Evolutionary conservation across 1,284 basidiomycete species (phyloP).

Genomic region (Thelephora terrestris): DNA sequence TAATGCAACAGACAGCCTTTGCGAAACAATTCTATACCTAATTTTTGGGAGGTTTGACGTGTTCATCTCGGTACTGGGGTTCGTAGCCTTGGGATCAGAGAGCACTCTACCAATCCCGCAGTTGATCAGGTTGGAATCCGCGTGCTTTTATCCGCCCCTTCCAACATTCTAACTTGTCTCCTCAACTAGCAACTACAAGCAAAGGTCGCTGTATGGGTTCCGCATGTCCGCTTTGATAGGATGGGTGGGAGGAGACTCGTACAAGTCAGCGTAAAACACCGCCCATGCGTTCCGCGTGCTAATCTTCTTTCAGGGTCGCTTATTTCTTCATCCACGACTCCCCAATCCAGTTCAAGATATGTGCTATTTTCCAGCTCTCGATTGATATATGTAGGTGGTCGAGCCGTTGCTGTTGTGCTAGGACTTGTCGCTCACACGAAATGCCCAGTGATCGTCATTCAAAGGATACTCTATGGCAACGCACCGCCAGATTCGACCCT

Average conservation of each 20-base stretch:
- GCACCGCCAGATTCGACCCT: constrained; percentile 41
- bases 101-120: constrained; percentile 79
- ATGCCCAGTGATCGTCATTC: constrained; percentile 53
- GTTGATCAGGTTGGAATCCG: constrained; percentile 47
- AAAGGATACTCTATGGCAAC: constrained; percentile 63
- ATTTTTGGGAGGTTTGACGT: constrained; percentile 58
- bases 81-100: constrained; percentile 70
- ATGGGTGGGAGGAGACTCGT: constrained; percentile 74
- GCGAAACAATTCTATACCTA: constrained; percentile 61
- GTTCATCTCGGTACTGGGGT: constrained; percentile 66
- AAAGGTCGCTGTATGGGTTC: constrained; percentile 76
- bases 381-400: constrained; percentile 55
- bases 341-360: constrained; percentile 70
- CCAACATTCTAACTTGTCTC: constrained; percentile 9
- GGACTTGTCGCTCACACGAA: constrained; percentile 8
- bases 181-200: constrained; percentile 55
- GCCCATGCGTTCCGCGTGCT: constrained; percentile 3
- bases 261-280: constrained; percentile 47
- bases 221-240: constrained; percentile 72
- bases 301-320: constrained; percentile 37
- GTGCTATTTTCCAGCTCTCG: constrained; percentile 72
- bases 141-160: constrained; percentile 11
- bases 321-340: constrained; percentile 70
- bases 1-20: constrained; percentile 35
- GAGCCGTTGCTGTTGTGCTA: constrained; percentile 5